Evolutionary conservation across 148 eudicot genomes (phyloP), one percentile per base, ranked within the genome.

Genomic region (Spergularia bocconei): DNA sequence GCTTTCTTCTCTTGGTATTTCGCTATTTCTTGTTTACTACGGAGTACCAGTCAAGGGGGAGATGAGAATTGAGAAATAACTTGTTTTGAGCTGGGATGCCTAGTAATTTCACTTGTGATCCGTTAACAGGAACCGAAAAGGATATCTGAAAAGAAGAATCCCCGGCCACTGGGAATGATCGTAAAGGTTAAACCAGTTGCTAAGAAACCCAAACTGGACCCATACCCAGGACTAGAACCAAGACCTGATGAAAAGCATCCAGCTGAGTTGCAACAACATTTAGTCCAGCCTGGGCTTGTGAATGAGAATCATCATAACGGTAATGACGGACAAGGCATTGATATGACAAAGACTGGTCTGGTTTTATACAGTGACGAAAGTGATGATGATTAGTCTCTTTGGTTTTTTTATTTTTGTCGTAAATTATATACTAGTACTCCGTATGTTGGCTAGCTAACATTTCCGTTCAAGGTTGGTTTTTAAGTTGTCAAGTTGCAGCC

Each of bases 331-430:
- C 41, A 70, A 39, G 56, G 82, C 52, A 61, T 13, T 38, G 60
- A 20, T 56, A 72, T 19, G 53, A 73, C 67, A 63, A 84, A 47
- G 78, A 79, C 79, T 79, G 81, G 88, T 82, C 84, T 93, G 63
- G 97, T 93, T 83, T 93, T 88, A 20, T 93, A 91, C 75, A 93
- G 97, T 74, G 93, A 90, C 78, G 97, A 84, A 77, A 88, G 93
- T 77, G 91, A 90, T 16, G 91, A 87, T 77, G 93, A 93, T 66
- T 87, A 86, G 75, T 44, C 58, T 60, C 60, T 51, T 69, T 54
- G 64, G 14, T 44, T 73, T 29, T n/a, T 16, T 15, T 38, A 41
- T 29, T n/a, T 3, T 60, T 12, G 59, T 55, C 41, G 53, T 19
- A 70, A 21, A 15, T 4, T 48, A 21, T 57, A 48, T 4, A n/a